A percentile compares a stretch with the other conserved stretches of the same genome.
Conservation (phyloP, 139 green algal genomes). For the Coelastrella sp. region DNA sequence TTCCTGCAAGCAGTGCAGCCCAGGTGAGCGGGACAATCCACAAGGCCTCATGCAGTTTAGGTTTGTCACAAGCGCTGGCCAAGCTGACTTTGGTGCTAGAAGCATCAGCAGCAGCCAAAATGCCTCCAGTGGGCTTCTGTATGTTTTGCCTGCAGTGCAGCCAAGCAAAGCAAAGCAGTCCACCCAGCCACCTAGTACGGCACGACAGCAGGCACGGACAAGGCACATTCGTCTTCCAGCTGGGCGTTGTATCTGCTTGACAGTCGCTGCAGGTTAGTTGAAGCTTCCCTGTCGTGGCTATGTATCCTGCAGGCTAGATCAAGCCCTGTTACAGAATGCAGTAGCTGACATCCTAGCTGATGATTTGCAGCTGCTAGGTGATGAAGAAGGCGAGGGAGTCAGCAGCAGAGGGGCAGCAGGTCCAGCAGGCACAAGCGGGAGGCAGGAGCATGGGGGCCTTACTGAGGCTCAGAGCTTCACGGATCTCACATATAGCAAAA, state of each 20-base stretch:
- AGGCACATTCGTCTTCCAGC: no score
- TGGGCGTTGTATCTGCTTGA: no score
- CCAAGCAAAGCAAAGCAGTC: not conserved
- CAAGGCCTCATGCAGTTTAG: not conserved
- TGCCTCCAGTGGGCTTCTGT: no score
- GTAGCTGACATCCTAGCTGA: conserved; percentile 82
- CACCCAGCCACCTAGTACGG: no score
- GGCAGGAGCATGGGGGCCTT: conserved; percentile 28
- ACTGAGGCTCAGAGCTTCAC: conserved; percentile 79
- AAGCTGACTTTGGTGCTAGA: no score
- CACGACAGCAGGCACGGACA: no score
- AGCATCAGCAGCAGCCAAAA: no score
- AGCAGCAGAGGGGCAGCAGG: not conserved
- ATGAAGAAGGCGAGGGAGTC: conserved; percentile 74
- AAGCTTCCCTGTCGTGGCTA: no score
- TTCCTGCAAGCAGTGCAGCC: conserved; percentile 31
- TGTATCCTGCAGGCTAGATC: conserved; percentile 60
- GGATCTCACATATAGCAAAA: conserved; percentile 84
- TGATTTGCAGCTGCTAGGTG: conserved; percentile 77
- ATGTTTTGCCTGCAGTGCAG: not conserved
- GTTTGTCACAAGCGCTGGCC: not conserved
- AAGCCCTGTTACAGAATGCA: conserved; percentile 84
- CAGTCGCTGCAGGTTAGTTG: not conserved
- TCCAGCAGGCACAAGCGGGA: conserved; percentile 6
- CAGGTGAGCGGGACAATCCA: not conserved